Evolutionary conservation across 2,329 filamentous ascomycete genomes (phyloP).

Genomic region (Ascochyta lentis): DNA sequence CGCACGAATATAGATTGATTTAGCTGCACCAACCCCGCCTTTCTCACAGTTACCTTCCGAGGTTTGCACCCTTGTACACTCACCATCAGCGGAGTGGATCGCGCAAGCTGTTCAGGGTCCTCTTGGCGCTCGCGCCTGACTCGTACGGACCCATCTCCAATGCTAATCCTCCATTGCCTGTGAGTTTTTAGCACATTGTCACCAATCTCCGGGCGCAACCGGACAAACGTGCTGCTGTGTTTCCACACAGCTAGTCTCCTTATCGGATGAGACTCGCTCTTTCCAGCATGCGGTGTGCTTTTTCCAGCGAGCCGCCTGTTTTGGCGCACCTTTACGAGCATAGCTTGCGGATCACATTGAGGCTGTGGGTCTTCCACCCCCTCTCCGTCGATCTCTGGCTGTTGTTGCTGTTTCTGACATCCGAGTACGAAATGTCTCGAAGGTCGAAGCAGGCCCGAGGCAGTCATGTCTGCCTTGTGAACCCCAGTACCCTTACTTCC

Average conservation of each 20-base stretch:
- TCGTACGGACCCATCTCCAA: slow-evolving; percentile 12
- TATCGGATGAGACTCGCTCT: slow-evolving; percentile 14
- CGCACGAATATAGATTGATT: slow-evolving; percentile 19
- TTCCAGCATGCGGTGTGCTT: slow-evolving; percentile 14
- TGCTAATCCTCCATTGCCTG: slow-evolving; percentile 5
- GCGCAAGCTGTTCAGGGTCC: slow-evolving; percentile 14
- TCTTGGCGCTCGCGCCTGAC: slow-evolving; percentile 19
- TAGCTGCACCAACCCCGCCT: slow-evolving; percentile 10
- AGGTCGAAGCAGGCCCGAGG: slow-evolving; percentile 14
- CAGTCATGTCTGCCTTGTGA: slow-evolving; percentile 14
- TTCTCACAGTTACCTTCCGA: slow-evolving; percentile 3
- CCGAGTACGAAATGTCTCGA: slow-evolving; percentile 12
- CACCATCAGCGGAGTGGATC: slow-evolving; percentile 9
- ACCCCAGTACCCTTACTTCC: slow-evolving; percentile 5
- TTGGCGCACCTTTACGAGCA: slow-evolving; percentile 13
- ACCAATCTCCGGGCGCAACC: slow-evolving; percentile 16
- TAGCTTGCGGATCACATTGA: slow-evolving; percentile 20
- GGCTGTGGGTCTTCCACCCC: slow-evolving; percentile 18
- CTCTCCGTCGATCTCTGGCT: slow-evolving; percentile 19
- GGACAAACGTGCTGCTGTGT: slow-evolving; percentile 14
- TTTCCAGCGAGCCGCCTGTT: slow-evolving; percentile 15
- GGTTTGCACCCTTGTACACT: slow-evolving; percentile 11
- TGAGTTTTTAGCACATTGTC: slow-evolving; percentile 4
- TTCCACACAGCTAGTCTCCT: slow-evolving; percentile 6
- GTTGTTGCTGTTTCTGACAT: slow-evolving; percentile 15